These are phyloP conservation scores for Leucocoprinus leucothites DNA, from an alignment of 768 basidiomycete species.

Conservation along the genomic window DNA sequence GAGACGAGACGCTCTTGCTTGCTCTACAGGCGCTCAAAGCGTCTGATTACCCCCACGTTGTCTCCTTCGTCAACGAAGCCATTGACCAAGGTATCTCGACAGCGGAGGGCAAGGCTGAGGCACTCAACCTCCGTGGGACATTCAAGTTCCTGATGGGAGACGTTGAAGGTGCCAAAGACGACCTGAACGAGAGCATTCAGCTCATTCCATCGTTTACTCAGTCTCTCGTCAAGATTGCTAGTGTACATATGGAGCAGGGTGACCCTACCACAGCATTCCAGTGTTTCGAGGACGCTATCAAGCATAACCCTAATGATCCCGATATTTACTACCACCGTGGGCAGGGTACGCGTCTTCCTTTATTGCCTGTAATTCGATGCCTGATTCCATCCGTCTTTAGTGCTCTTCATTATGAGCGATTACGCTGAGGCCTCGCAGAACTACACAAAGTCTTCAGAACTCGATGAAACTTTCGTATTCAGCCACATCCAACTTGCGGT, in stretches of 20 bases:
- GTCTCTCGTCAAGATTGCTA: constrained; percentile 93
- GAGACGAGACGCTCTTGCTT: constrained; percentile 79
- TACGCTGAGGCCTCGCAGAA: constrained; percentile 84
- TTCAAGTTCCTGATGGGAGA: constrained; percentile 97
- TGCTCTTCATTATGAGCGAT: constrained; percentile 93
- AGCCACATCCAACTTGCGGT: constrained; percentile 97
- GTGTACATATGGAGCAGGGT: constrained; percentile 95
- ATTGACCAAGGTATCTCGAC: constrained; percentile 83
- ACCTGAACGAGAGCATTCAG: constrained; percentile 74
- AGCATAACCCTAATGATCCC: constrained; percentile 78
- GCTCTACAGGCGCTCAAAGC: constrained; percentile 84
- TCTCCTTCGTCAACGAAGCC: constrained; percentile 79
- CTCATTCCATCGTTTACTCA: constrained; percentile 74
- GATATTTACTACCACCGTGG: constrained; percentile 99
- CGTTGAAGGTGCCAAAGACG: constrained; percentile 75
- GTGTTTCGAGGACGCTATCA: constrained; percentile 88
- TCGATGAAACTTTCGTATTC: constrained; percentile 91
- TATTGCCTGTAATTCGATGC: background rate
- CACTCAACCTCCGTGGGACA: constrained; percentile 89
- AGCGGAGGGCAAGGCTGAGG: constrained; percentile 75
- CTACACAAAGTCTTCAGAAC: constrained; percentile 84
- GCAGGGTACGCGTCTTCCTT: constrained; percentile 57
- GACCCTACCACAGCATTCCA: constrained; percentile 79
- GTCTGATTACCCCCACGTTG: constrained; percentile 78
- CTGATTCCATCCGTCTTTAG: constrained; percentile 31